Base-by-base conservation (phyloP, 495 filamentous ascomycete genomes). In the Talaromyces liani region DNA sequence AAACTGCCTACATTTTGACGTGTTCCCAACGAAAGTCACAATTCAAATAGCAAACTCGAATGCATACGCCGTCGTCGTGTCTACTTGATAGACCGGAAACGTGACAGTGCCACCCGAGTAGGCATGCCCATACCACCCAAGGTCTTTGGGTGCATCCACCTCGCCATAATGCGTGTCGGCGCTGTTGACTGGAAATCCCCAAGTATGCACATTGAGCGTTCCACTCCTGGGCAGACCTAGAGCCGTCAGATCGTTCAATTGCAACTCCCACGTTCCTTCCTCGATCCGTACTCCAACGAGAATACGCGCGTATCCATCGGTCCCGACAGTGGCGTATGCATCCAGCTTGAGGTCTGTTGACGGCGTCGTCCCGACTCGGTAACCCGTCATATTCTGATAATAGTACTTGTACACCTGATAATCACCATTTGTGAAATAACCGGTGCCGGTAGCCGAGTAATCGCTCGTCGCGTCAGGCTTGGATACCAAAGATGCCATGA, bases 321-420 rank as follows among this genome's bases (percentile, higher is more conserved):
- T 58, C 18, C 56, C 56, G 33, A 58, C 60, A 47, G 60, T 62
- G n/a, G 73, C 66, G 60, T 69, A 76, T 3, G 64, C 69, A 62
- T 77, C 74, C 1, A 74, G 53, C 12, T 66, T 64, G 22, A 67
- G 64, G 55, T 77, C 73, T 4, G 61, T 58, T 9, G 72, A 72
- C 7, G 65, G 65, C 16, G 63, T 53, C 14, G 67, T 68, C 3
- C 65, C 72, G 29, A 71, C 68, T 18, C 73, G 70, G 31, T 68
- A 10, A 4, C 74, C 72, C 6, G 71, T 73, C 72, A 75, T 72
- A 24, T 67, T 69, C 31, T 64, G 39, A 62, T 65, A 63, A 55
- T 77, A 75, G 66, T 76, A 76, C 39, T 74, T 68, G 63, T 77
- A 77, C 10, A 75, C 66, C 58, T 76, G 74, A 53, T 67, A 75